Evolutionary conservation across 2,329 filamentous ascomycete genomes (phyloP), one percentile per base, ranked within the genome.

Genomic region (Cytospora leucostoma): DNA sequence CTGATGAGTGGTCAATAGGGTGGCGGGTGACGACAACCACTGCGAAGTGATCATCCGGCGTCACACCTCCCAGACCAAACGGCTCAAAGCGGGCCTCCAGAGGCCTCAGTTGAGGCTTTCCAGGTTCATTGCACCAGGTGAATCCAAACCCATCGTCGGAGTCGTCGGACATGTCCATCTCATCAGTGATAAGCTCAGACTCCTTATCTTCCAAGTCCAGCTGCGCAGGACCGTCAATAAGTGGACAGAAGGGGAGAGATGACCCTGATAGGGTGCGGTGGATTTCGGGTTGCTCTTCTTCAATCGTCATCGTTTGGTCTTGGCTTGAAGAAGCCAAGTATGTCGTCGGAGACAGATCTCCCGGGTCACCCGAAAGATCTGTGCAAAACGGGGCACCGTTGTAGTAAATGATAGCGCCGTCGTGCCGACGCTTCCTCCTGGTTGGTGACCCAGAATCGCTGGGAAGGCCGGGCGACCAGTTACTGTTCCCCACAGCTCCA

Each of bases 401-500:
- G 73, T 94, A 96, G 71, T 93, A 96, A 19, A 94, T 92, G 68
- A 96, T 89, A 1, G 90, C 87, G 10, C 91, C 92, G 64, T 90
- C 86, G 13, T 80, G 82, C 33, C 83, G 82, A 72, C 83, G 85
- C 67, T 77, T 81, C 67, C 76, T 80, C 70, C 71, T 80, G 73
- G 71, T 76, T 62, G 75, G 82, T 54, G 71, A 79, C 67, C 72
- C 84, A 67, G 78, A 84, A 70, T 78, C 78, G 66, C 79, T 82
- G 38, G 76, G 74, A 15, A 73, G 77, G 77, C 78, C 82, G 56
- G 76, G 72, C 0, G 82, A 84, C 17, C 78, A 66, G 50, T 82
- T 82, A 63, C 81, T 85, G 11, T 82, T 79, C 8, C 82, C 82
- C 0, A 74, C 73, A 0, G 72, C 77, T 0, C 77, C 79, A 62